Percentiles rank a stretch among this genome's conserved stretches.
phyloP scores from a whole-genome alignment of 2,329 filamentous ascomycete genomes.

The Ceratocystis ficicola region DNA sequence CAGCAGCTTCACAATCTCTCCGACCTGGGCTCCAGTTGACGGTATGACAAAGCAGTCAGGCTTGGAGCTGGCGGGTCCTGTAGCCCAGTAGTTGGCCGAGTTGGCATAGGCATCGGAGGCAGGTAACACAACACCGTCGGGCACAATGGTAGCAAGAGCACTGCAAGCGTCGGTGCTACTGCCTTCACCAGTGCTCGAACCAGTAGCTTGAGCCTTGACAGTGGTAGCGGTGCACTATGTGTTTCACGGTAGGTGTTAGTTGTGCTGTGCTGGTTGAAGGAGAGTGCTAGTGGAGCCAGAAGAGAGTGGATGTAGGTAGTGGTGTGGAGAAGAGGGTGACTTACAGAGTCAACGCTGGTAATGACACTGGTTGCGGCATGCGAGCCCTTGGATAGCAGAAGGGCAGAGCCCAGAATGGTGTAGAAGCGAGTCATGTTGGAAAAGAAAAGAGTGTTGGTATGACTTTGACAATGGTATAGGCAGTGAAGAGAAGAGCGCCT shows the following conservation, averaged over 20 bases:
- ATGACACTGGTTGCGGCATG: not conserved
- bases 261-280: too few species aligned
- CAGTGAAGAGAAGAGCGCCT: not conserved
- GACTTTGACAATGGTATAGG: not conserved
- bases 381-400: not conserved
- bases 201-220: not conserved
- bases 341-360: not conserved
- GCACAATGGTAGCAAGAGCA: not conserved
- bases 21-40: not conserved
- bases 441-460: not conserved
- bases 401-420: not conserved
- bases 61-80: not conserved
- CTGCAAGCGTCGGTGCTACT: not conserved
- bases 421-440: constrained; percentile 6
- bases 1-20: constrained; percentile 8
- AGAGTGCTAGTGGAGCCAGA: too few species aligned
- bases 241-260: not conserved
- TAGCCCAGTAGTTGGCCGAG: constrained; percentile 11
- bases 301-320: not conserved
- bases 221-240: not conserved
- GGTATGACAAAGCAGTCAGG: constrained; percentile 14
- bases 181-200: not conserved
- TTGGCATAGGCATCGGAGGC: constrained; percentile 7
- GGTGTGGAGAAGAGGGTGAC: not conserved
- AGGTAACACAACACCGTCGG: constrained; percentile 10